A percentile compares a stretch with the other conserved stretches of the same genome.
Evolutionary conservation across 805 yeast genomes (phyloP).

Genomic region (Pichia rugopelliculosa): DNA sequence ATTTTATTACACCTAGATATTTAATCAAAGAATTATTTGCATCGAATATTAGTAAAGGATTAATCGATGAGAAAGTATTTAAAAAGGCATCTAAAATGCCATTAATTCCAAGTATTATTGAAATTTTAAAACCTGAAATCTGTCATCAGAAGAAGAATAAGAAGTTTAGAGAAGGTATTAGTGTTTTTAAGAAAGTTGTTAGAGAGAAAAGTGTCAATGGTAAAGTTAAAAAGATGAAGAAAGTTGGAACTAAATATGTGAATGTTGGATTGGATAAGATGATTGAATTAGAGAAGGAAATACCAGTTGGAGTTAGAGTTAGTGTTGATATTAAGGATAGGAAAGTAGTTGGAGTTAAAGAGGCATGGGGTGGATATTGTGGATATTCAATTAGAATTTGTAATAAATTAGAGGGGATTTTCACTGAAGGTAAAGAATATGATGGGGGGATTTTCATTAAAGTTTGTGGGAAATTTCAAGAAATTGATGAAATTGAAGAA

Average conservation of each 20-base stretch:
- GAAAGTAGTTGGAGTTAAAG: slow-evolving; percentile 60
- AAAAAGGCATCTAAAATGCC: slow-evolving; percentile 60
- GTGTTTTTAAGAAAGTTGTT: slow-evolving; percentile 32
- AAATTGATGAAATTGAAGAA: no score
- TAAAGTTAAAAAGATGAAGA: slow-evolving; percentile 38
- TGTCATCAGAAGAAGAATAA: slow-evolving; percentile 19
- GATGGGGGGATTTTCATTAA: slow-evolving; percentile 56
- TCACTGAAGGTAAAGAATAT: slow-evolving; percentile 63
- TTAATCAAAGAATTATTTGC: slow-evolving; percentile 42
- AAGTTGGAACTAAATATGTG: slow-evolving; percentile 61
- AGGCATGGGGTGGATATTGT: slow-evolving; percentile 57
- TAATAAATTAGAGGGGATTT: slow-evolving; percentile 50
- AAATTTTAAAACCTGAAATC: slow-evolving; percentile 53
- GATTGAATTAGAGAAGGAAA: slow-evolving; percentile 52
- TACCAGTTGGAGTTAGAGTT: slow-evolving; percentile 74
- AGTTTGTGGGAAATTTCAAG: slow-evolving; percentile 40
- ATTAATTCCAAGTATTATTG: slow-evolving; percentile 53
- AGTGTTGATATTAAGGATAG: slow-evolving; percentile 62
- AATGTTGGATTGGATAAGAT: slow-evolving; percentile 63
- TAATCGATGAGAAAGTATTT: slow-evolving; percentile 34
- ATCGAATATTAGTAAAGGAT: background rate
- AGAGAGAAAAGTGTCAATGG: slow-evolving; percentile 31
- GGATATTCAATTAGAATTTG: slow-evolving; percentile 75
- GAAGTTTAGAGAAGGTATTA: slow-evolving; percentile 55
- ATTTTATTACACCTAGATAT: slow-evolving; percentile 12